Conservation (phyloP, 2,329 filamentous ascomycete genomes). For the Aureobasidium sp. region DNA sequence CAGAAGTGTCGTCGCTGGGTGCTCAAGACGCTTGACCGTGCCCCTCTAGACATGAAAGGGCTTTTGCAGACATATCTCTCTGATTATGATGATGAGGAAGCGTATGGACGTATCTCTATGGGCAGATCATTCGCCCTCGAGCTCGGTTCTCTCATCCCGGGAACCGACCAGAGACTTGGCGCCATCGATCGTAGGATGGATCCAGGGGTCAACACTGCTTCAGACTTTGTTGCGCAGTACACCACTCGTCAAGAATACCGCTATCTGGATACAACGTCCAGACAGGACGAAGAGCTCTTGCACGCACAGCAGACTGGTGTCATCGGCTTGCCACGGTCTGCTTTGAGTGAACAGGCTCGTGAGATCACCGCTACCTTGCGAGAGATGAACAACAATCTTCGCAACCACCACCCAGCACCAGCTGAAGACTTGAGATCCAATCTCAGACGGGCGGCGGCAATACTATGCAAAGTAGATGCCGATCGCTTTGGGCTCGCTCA, state of each 20-base stretch:
- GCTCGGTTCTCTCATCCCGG: constrained; percentile 79
- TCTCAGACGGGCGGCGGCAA: constrained; percentile 73
- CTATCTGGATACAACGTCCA: constrained; percentile 68
- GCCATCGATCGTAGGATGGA: constrained; percentile 71
- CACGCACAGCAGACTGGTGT: background rate
- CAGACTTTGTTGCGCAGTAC: constrained; percentile 94
- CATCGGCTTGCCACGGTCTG: background rate
- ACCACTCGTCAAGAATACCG: constrained; percentile 94
- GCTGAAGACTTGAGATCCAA: constrained; percentile 72
- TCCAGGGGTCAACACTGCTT: constrained; percentile 78
- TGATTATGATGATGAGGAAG: constrained; percentile 78
- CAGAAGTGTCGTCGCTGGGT: constrained; percentile 76
- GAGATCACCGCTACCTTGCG: constrained; percentile 55
- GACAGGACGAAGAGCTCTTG: constrained; percentile 55
- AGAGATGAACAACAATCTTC: constrained; percentile 64
- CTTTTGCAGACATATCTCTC: constrained; percentile 93
- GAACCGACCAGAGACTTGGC: constrained; percentile 75
- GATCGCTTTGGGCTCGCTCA: constrained; percentile 75
- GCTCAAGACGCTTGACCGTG: constrained; percentile 68
- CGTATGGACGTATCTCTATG: constrained; percentile 84
- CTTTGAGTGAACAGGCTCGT: constrained; percentile 26
- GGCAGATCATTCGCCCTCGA: constrained; percentile 92
- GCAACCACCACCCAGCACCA: constrained; percentile 61
- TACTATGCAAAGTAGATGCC: constrained; percentile 71
- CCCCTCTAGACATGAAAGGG: constrained; percentile 90